Percentiles rank a stretch among this genome's conserved stretches.
Evolutionary conservation across 768 basidiomycete genomes (phyloP).

Genomic region (Cubamyces sp.): DNA sequence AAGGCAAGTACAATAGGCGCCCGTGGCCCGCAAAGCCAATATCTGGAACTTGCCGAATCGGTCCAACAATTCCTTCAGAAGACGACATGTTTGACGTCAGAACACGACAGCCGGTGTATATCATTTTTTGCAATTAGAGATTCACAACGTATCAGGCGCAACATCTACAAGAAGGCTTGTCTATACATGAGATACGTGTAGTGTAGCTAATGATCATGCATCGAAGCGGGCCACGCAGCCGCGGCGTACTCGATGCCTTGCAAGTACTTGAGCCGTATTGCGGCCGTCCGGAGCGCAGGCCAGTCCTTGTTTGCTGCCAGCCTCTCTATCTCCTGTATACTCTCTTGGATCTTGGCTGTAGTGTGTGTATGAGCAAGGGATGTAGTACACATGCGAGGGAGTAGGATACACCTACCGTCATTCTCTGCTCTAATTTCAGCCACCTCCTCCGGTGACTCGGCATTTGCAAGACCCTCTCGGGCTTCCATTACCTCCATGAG

Average conservation of each 20-base stretch:
- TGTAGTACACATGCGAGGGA: not conserved
- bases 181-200: not conserved
- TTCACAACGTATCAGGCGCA: no score
- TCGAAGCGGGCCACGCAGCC: constrained; percentile 36
- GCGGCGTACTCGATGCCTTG: constrained; percentile 62
- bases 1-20: constrained; percentile 5
- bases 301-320: constrained; percentile 60
- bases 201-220: constrained; percentile 31
- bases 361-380: not conserved
- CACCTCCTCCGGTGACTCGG: constrained; percentile 52
- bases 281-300: constrained; percentile 55
- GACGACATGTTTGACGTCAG: constrained; percentile 2
- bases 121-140: not conserved
- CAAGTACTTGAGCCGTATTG: constrained; percentile 77
- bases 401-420: constrained; percentile 46
- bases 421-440: constrained; percentile 57
- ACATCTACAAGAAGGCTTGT: no score
- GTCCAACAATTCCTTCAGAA: not conserved
- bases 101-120: not conserved
- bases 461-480: constrained; percentile 75
- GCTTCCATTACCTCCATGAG: constrained; percentile 80
- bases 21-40: not conserved
- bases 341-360: constrained; percentile 58
- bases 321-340: constrained; percentile 49
- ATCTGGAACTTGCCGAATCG: not conserved